Conservation (phyloP, 176 grass and related monocot genomes). For the Phragmites australis region DNA sequence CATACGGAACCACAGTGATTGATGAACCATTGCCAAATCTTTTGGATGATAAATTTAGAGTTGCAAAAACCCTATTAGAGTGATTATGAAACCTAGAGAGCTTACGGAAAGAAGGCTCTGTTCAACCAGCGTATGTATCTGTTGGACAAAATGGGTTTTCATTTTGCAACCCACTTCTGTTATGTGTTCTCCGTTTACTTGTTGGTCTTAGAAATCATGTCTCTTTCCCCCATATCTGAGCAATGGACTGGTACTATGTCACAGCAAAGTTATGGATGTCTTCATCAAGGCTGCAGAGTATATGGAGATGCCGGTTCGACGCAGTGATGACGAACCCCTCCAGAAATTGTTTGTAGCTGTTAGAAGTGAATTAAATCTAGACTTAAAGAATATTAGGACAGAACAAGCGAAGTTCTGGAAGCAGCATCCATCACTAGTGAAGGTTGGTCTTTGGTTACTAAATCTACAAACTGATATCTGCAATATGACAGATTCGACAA, state of each 20-base stretch:
- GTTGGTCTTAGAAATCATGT: neutral
- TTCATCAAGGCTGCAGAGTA: slow-evolving; percentile 99
- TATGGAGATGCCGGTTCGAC: slow-evolving; percentile 95
- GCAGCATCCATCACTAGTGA: slow-evolving; percentile 96
- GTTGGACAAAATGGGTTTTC: neutral
- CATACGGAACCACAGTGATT: neutral
- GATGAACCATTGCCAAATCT: neutral
- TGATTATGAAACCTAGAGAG: neutral
- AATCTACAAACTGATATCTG: neutral
- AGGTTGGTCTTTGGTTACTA: slow-evolving; percentile 53
- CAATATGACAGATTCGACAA: slow-evolving; percentile 16
- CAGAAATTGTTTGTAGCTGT: slow-evolving; percentile 92
- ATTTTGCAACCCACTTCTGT: neutral
- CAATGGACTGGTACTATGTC: slow-evolving; percentile 18
- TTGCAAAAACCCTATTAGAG: neutral
- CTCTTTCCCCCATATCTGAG: slow-evolving; percentile 25
- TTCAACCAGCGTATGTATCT: slow-evolving; percentile 8
- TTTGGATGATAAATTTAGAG: neutral
- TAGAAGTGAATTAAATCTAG: slow-evolving; percentile 99
- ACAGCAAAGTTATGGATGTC: slow-evolving; percentile 99
- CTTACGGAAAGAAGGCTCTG: neutral
- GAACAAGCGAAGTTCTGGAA: slow-evolving; percentile 99
- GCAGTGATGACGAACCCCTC: slow-evolving; percentile 94
- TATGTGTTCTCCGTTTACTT: slow-evolving; percentile 10
- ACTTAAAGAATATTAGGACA: slow-evolving; percentile 92